A percentile compares a stretch with the other conserved stretches of the same genome.
phyloP scores from a whole-genome alignment of 2,329 filamentous ascomycete genomes.

The Plectosphaerella sp. region DNA sequence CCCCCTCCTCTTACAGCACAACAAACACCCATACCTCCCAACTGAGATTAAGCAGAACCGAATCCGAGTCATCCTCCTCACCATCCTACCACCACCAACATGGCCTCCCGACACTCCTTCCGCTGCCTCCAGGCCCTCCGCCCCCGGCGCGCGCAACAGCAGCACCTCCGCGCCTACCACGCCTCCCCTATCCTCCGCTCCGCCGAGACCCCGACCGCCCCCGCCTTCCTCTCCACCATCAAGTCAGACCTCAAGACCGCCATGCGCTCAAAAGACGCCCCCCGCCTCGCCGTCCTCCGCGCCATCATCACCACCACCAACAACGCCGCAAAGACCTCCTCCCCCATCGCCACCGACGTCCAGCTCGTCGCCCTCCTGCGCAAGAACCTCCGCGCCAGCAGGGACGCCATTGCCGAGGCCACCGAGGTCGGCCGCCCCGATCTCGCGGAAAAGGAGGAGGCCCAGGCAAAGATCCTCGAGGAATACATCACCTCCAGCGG shows the following conservation, averaged over 20 bases:
- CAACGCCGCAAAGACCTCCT: conserved; percentile 69
- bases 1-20: no score
- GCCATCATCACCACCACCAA: conserved; percentile 64
- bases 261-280: conserved; percentile 60
- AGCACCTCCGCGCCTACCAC: neutral
- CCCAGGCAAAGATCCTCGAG: conserved; percentile 60
- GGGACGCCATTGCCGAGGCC: conserved; percentile 61
- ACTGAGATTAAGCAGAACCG: no score
- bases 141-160: conserved; percentile 11
- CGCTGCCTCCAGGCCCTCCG: conserved; percentile 17
- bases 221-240: conserved; percentile 48
- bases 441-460: conserved; percentile 65
- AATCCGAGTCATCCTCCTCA: no score
- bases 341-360: conserved; percentile 66
- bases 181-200: conserved; percentile 12
- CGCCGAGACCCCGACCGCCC: conserved; percentile 26
- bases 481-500: conserved; percentile 59
- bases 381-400: conserved; percentile 53
- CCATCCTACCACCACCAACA: conserved; percentile 8
- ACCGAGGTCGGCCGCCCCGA: conserved; percentile 59
- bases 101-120: conserved; percentile 17
- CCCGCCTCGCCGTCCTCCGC: conserved; percentile 65
- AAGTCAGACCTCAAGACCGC: conserved; percentile 60
- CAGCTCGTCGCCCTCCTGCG: conserved; percentile 65
- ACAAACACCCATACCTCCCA: no score